Evolutionary conservation across 169 alveolate genomes (phyloP).

Genomic region (Plasmodium knowlesi): DNA sequence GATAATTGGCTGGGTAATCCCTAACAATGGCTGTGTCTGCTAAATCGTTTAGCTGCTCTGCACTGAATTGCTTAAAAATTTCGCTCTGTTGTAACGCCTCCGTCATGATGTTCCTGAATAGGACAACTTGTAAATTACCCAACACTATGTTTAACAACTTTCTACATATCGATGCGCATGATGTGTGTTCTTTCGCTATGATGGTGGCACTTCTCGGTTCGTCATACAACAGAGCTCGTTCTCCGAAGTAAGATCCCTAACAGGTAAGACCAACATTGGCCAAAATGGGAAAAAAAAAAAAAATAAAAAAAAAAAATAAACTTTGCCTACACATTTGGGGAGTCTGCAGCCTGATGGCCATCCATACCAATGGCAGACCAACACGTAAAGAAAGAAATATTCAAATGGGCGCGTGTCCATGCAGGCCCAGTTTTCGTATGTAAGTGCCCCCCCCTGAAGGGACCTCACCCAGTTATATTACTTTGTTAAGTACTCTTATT

Average conservation of each 20-base stretch:
- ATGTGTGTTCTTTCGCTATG: conserved; percentile 86
- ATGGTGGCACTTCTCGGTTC: conserved; percentile 95
- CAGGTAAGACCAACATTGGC: conserved; percentile 89
- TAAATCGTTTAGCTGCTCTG: conserved; percentile 84
- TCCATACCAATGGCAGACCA: background rate
- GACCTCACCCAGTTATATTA: conserved; percentile 10
- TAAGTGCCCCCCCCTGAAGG: background rate
- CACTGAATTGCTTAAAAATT: conserved; percentile 87
- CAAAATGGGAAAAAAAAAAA: background rate
- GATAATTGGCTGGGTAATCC: conserved; percentile 80
- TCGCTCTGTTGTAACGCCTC: conserved; percentile 88
- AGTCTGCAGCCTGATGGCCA: background rate
- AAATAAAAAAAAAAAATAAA: background rate
- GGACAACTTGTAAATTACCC: conserved; percentile 90
- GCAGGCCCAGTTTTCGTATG: background rate
- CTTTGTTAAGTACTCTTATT: conserved; percentile 84
- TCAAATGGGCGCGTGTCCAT: background rate
- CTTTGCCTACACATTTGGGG: background rate
- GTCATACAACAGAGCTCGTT: conserved; percentile 92
- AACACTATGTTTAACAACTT: conserved; percentile 86
- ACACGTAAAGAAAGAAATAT: background rate
- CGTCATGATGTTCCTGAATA: conserved; percentile 89
- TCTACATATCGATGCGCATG: conserved; percentile 89
- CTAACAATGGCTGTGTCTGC: conserved; percentile 87
- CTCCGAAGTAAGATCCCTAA: conserved; percentile 95